Base-by-base conservation (phyloP, 2,329 filamentous ascomycete genomes). In the Venturia effusa region DNA sequence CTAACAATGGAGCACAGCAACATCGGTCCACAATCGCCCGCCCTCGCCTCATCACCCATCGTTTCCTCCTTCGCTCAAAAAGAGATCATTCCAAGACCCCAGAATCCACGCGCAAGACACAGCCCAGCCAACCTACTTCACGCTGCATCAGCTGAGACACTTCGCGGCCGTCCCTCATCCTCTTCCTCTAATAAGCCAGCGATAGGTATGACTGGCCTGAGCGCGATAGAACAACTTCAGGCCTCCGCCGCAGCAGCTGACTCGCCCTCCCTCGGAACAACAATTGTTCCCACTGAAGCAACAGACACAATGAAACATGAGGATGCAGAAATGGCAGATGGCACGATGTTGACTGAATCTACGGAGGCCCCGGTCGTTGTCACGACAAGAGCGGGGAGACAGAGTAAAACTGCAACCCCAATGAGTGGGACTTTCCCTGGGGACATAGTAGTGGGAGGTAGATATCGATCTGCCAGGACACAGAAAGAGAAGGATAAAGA, bases 41-140 rank as follows among this genome's bases (percentile, higher is more conserved):
- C 86, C 2, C 79, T 88, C 67, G 83, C 85, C n/a, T 88, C 90
- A 1, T 93, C 92, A 1, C 90, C 90, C 22, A 81, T 92, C 59
- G 80, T 89, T 59, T 83, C 84, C 60, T 83, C 82, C n/a, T 84
- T 90, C 65, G 75, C 76, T 48, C 82, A 84, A 32, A 89, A 91
- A 68, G 78, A 80, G 76, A 68, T 75, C 73, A 62, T 78, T 73
- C 68, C 84, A 65, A 84, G 88, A 54, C 87, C 89, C 15, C 80
- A 84, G 61, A 86, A 87, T 5, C 85, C 88, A 6, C 85, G 90
- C 68, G 84, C 85, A 43, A 86, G 91, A 70, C 90, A 92, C 71
- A 92, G 88, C 70, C 90, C 89, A 22, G 55, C 51, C 17, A 57
- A n/a, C 32, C 22, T n/a, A 34, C 32, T 34, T 19, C 30, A 41